Conservation (phyloP, 164 flowering plant genomes). For the Protea cynaroides region DNA sequence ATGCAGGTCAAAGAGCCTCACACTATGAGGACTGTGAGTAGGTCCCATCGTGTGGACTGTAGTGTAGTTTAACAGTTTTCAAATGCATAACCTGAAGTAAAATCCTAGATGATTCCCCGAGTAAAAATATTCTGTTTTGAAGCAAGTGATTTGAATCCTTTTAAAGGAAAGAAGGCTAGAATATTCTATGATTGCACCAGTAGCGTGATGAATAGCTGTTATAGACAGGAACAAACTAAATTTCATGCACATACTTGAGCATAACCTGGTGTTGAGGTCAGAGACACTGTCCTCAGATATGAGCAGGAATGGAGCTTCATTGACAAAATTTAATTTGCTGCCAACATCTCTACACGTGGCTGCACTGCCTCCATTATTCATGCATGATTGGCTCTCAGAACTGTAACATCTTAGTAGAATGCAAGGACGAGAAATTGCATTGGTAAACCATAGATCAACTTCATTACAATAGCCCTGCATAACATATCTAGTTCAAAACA, state of each 20-base stretch:
- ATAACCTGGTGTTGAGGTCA: slow-evolving; percentile 64
- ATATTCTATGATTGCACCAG: background rate
- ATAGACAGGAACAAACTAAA: slow-evolving; percentile 4
- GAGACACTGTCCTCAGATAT: slow-evolving; percentile 74
- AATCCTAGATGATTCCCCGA: too few relatives aligned
- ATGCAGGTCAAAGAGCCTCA: too few relatives aligned
- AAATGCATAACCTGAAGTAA: too few relatives aligned
- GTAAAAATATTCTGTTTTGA: too few relatives aligned
- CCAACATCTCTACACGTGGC: slow-evolving; percentile 52
- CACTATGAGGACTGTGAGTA: too few relatives aligned
- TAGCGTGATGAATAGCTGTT: background rate
- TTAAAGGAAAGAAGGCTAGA: background rate
- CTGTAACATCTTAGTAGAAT: slow-evolving; percentile 43
- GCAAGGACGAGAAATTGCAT: slow-evolving; percentile 75
- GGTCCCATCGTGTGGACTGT: too few relatives aligned
- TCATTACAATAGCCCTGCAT: slow-evolving; percentile 46
- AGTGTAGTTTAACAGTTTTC: too few relatives aligned
- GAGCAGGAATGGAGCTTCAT: slow-evolving; percentile 86
- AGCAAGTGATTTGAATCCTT: too few relatives aligned
- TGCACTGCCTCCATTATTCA: slow-evolving; percentile 19
- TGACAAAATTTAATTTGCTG: slow-evolving; percentile 61
- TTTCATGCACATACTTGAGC: slow-evolving; percentile 44
- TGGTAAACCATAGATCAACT: slow-evolving; percentile 69
- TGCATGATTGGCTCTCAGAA: slow-evolving; percentile 17
- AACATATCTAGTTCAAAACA: slow-evolving; percentile 44